Base-by-base conservation (phyloP, 805 yeast genomes). In the Saccharomycopsis capsularis region DNA sequence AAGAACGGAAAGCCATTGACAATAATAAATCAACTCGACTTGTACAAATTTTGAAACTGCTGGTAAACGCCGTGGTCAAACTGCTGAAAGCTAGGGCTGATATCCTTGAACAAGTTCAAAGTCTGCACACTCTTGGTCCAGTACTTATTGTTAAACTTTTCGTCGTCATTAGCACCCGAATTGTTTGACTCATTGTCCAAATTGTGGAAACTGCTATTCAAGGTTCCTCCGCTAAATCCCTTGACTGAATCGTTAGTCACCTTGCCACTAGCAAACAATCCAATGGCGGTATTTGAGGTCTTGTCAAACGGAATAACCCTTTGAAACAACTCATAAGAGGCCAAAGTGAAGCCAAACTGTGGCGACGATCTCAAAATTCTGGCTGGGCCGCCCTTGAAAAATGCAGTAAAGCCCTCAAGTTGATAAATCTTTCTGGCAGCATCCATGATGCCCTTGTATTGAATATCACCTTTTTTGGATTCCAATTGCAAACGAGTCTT, bases 351-450 rank as follows among this genome's bases (percentile, higher is more conserved):
- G 48, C 98, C 99, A 65, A 91, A 91, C 67, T 91, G 99, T 5
- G 99, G 99, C 1, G 97, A 89, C 3, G 97, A 90, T 68, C 98
- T 78, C 60, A 89, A 72, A 36, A 91, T 89, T 66, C 99, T 79
- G 4, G 98, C 98, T 50, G 90, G 78, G 35, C 97, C 95, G 60
- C 99, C 99, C 72, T 91, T 91, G 75, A 90, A 91, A 63, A 91
- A 85, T 11, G 96, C 95, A 53, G 71, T 67, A 50, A 82, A 67
- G 15, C 95, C 95, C 68, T 91, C 99, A 63, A 88, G 95, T 57
- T 68, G 77, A 57, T 80, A 63, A 49, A 91, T 89, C 2, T 85
- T 78, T 29, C 68, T 64, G 39, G 82, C 84, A 21, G 96, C 95
- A 66, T 89, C 90, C 27, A 71, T 59, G 48, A 91, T 82, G 51